phyloP scores from a whole-genome alignment of 768 basidiomycete species.

The Phylloporus arenicola region DNA sequence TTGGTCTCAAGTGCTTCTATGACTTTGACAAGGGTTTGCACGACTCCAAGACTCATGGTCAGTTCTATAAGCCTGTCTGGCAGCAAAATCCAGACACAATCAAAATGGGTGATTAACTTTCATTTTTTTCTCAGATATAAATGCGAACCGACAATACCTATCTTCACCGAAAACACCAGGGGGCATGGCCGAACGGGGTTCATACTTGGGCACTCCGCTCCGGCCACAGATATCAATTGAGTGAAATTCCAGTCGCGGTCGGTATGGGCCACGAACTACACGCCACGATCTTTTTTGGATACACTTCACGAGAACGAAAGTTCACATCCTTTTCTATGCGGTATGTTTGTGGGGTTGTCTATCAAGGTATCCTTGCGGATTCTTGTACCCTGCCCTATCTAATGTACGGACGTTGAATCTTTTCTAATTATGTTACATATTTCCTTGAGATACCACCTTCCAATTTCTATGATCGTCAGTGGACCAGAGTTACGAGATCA shows the following conservation, averaged over 20 bases:
- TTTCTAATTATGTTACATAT: constrained; percentile 15
- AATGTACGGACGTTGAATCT: constrained; percentile 12
- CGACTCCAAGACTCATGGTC: constrained; percentile 69
- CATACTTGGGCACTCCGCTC: constrained; percentile 44
- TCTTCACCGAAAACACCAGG: constrained; percentile 34
- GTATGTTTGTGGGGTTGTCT: not conserved
- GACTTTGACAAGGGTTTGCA: constrained; percentile 81
- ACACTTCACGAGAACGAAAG: not conserved
- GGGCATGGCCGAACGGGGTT: constrained; percentile 43
- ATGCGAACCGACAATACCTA: constrained; percentile 42
- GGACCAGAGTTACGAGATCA: too few relatives aligned
- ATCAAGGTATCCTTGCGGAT: constrained; percentile 4
- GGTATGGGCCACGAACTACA: not conserved
- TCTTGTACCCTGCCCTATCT: constrained; percentile 12
- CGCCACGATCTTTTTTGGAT: constrained; percentile 5
- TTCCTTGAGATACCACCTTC: constrained; percentile 3
- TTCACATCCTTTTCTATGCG: not conserved
- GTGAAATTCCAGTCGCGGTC: constrained; percentile 28
- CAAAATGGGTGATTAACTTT: constrained; percentile 35
- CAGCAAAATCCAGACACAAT: constrained; percentile 18
- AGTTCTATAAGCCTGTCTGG: constrained; percentile 38
- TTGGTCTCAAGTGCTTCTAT: constrained; percentile 73
- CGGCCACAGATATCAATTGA: constrained; percentile 75
- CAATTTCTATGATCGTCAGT: not conserved
- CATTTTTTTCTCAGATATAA: constrained; percentile 38